Evolutionary conservation across 108 stramenopile genomes (phyloP).

Genomic region (Mayamaea pseudoterrestris): DNA sequence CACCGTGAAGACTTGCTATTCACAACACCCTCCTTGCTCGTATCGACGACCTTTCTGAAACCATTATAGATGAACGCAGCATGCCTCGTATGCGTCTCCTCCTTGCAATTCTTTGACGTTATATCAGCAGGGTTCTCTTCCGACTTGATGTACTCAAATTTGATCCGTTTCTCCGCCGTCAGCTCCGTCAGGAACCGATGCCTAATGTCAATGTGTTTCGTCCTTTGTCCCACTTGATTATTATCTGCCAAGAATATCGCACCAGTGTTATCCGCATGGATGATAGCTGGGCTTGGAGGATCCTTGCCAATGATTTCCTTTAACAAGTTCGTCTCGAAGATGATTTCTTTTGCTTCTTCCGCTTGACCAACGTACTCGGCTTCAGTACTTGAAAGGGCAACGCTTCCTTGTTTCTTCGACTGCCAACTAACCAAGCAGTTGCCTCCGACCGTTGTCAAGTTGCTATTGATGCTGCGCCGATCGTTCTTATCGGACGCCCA

Average conservation of each 20-base stretch:
- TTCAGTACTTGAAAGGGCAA: slow-evolving; percentile 6
- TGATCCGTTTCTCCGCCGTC: neutral
- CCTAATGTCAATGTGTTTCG: slow-evolving; percentile 16
- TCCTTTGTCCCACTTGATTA: slow-evolving; percentile 11
- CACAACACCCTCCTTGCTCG: too few relatives aligned
- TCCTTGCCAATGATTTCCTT: slow-evolving; percentile 2
- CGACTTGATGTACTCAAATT: neutral
- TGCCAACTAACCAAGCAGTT: neutral
- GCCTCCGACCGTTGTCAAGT: slow-evolving; percentile 15
- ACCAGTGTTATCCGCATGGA: slow-evolving; percentile 17
- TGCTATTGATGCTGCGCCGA: too few relatives aligned
- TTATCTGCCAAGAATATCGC: slow-evolving; percentile 14
- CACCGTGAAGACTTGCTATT: too few relatives aligned
- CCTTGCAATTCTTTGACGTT: slow-evolving; percentile 3
- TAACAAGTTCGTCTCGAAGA: slow-evolving; percentile 13
- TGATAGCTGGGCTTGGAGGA: neutral
- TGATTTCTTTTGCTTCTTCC: slow-evolving; percentile 6
- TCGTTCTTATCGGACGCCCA: slow-evolving; percentile 9
- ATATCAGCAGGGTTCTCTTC: slow-evolving; percentile 3
- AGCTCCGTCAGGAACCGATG: slow-evolving; percentile 1
- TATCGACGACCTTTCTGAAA: too few relatives aligned
- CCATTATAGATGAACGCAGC: too few relatives aligned
- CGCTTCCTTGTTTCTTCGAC: slow-evolving; percentile 10
- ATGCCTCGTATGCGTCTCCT: slow-evolving; percentile 1
- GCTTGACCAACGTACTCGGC: slow-evolving; percentile 14